Conservation (phyloP, 805 yeast genomes). For the Saccharomycopsis sp. region DNA sequence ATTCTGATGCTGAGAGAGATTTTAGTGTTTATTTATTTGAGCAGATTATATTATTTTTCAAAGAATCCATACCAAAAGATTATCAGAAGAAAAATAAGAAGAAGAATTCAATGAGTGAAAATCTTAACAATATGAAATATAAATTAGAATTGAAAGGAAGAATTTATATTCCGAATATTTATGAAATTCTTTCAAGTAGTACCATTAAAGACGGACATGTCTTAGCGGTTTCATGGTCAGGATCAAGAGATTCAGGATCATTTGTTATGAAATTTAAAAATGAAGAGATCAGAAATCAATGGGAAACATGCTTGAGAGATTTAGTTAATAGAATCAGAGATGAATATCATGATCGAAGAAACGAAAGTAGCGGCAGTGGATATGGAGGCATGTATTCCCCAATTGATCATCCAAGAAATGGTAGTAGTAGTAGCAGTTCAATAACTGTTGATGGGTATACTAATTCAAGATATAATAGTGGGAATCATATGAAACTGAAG, state of each 20-base stretch:
- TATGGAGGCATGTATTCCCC: conserved; percentile 1
- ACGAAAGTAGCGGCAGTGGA: not conserved
- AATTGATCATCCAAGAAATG: not conserved
- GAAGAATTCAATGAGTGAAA: conserved; percentile 43
- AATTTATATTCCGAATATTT: conserved; percentile 65
- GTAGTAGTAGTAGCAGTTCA: not conserved
- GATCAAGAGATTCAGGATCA: conserved; percentile 78
- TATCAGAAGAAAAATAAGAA: conserved; percentile 40
- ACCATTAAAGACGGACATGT: conserved; percentile 41
- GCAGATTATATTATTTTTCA: conserved; percentile 54
- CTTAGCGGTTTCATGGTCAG: conserved; percentile 71
- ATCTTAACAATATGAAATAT: conserved; percentile 29
- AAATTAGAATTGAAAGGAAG: conserved; percentile 69
- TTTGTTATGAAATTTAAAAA: conserved; percentile 75
- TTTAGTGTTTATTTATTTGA: conserved; percentile 89
- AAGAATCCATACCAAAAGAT: conserved; percentile 38
- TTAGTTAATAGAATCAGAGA: conserved; percentile 32
- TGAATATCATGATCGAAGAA: conserved; percentile 21
- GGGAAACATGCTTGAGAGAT: conserved; percentile 63
- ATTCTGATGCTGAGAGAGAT: conserved; percentile 70
- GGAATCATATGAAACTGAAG: not conserved
- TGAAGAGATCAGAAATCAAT: conserved; percentile 76
- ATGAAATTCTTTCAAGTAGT: conserved; percentile 33
- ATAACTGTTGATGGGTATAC: not conserved
- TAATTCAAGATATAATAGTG: not conserved